Evolutionary conservation across 768 basidiomycete species (phyloP), one percentile per base, ranked within the genome.

Genomic region (Psilocybe subaeruginosa): DNA sequence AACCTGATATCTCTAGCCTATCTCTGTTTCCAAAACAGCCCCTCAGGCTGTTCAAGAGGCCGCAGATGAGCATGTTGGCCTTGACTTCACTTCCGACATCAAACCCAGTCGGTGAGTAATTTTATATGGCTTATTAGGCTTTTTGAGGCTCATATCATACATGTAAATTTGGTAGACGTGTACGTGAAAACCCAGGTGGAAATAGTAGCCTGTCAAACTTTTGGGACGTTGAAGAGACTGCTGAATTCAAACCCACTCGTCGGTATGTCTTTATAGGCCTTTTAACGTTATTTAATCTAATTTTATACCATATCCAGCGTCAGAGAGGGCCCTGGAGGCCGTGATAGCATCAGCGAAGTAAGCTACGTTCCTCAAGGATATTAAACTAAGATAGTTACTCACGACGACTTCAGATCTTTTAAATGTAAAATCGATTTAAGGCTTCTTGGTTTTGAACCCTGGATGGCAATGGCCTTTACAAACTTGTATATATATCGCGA

Each of bases 211-310:
- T 82, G 52, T 64, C 71, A 33, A 80, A 70, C 67, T 74, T 90
- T 45, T 89, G 85, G 79, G 80, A 77, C 35, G 58, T 73, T 0
- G 80, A 80, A 7, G 73, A 77, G 31, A 66, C 73, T 1, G 76
- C 81, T 27, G 77, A 80, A 58, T 91, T 89, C 70, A 84, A 86
- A 66, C 90, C 90, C 4, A 89, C 89, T 16, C 86, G 90, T 67
- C 82, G 85, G 90, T 87, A 73, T 23, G 76, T 70, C 14, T 19
- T 27, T 11, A 4, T 46, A 45, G 19, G 9, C 41, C 0, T 11
- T 7, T 17, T 31, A 17, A 8, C n/a, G 43, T n/a, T 50, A 31
- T 29, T 49, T 51, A 8, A 60, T 39, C 47, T 64, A 64, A 60
- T 6, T 53, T 56, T 54, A 4, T 53, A 53, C n/a, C 59, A 56